A percentile compares a stretch with the other conserved stretches of the same genome.
Conservation (phyloP, 257 asterid species). For the Scutellaria minor region DNA sequence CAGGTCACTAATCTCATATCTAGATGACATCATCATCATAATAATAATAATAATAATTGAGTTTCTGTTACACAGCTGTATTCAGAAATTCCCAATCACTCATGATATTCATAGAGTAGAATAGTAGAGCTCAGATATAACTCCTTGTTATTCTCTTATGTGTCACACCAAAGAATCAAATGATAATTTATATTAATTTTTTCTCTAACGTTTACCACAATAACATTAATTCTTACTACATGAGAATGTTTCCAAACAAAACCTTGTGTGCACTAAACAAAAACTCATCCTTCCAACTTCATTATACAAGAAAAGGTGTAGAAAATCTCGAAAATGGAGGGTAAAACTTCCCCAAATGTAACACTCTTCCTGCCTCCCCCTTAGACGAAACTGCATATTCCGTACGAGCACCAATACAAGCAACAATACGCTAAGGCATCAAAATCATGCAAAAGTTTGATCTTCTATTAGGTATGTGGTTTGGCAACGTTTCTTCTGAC, state of each 20-base stretch:
- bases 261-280: background rate
- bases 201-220: background rate
- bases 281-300: conserved; percentile 12
- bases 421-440: conserved; percentile 15
- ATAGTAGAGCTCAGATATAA: too few species aligned
- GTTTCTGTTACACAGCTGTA: too few species aligned
- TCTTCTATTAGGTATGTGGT: background rate
- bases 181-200: background rate
- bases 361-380: conserved; percentile 12
- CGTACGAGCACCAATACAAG: conserved; percentile 16
- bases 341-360: conserved; percentile 1
- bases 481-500: conserved; percentile 13
- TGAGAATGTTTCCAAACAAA: background rate
- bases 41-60: too few species aligned
- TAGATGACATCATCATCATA: too few species aligned
- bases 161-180: too few species aligned
- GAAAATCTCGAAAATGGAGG: background rate
- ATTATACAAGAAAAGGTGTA: conserved; percentile 4
- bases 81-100: too few species aligned
- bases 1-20: too few species aligned
- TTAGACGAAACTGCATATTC: background rate
- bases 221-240: background rate
- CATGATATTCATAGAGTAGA: too few species aligned
- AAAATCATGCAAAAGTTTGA: background rate
- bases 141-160: too few species aligned